These are phyloP conservation scores for Scedosporium apiospermum DNA, from an alignment of 2,329 filamentous ascomycete genomes.

Conservation along the genomic window DNA sequence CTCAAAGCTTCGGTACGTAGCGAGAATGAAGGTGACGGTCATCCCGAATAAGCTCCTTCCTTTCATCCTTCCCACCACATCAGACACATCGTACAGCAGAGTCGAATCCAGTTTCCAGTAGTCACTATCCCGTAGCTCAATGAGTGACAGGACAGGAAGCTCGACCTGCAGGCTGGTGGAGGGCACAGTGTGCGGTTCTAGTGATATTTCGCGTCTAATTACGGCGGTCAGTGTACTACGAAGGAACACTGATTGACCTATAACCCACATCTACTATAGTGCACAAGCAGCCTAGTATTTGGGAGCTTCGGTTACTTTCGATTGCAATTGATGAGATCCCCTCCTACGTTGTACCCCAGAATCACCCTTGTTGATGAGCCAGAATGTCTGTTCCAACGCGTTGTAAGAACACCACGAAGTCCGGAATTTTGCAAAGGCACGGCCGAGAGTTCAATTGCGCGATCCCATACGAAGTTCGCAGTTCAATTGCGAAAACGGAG, in stretches of 20 bases:
- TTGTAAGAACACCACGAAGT: not conserved
- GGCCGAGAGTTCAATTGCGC: not conserved
- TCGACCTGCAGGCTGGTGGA: not conserved
- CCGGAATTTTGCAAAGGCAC: not conserved
- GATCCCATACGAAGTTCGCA: not conserved
- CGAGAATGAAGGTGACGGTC: too few relatives aligned
- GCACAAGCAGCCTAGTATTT: not conserved
- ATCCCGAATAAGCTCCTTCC: too few relatives aligned
- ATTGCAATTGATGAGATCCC: not conserved
- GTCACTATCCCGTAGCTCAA: too few relatives aligned
- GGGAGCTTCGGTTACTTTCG: not conserved
- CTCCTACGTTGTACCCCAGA: not conserved
- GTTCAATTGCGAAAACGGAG: not conserved
- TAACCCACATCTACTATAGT: not conserved
- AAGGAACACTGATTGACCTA: not conserved
- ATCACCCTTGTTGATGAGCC: not conserved
- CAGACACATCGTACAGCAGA: too few relatives aligned
- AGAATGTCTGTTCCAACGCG: not conserved
- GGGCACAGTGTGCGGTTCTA: not conserved
- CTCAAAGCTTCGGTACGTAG: too few relatives aligned
- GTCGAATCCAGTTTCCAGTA: too few relatives aligned
- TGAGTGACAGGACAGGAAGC: too few relatives aligned
- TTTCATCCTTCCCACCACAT: too few relatives aligned
- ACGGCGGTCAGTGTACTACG: not conserved
- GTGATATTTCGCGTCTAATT: not conserved